Evolutionary conservation across 2,329 filamentous ascomycete genomes (phyloP).

Genomic region (Tolypocladium sp.): DNA sequence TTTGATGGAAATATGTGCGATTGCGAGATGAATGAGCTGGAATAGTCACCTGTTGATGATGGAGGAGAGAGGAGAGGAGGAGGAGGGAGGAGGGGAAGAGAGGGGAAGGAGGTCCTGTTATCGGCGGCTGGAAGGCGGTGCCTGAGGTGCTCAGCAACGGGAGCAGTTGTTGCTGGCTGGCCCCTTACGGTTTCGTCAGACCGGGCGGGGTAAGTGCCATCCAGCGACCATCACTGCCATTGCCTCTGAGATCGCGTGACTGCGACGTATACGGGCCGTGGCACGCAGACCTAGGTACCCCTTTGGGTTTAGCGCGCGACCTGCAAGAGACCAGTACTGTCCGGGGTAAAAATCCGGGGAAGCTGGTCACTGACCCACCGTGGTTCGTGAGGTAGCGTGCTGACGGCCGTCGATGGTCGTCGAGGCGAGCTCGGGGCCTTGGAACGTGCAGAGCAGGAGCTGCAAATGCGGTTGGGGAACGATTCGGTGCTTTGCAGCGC

Average conservation of each 20-base stretch:
- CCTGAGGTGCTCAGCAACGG: conserved; percentile 5
- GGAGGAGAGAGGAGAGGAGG: conserved; percentile 16
- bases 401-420: background rate
- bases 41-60: conserved; percentile 7
- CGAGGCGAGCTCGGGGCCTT: background rate
- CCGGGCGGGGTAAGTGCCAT: conserved; percentile 32
- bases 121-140: conserved; percentile 12
- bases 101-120: conserved; percentile 22
- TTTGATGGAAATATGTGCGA: conserved; percentile 12
- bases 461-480: background rate
- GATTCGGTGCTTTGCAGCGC: background rate
- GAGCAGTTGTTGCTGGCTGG: conserved; percentile 3
- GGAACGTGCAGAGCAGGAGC: background rate
- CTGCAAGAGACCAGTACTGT: conserved; percentile 9
- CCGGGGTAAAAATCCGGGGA: conserved; percentile 16
- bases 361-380: conserved; percentile 12
- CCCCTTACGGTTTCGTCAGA: conserved; percentile 28
- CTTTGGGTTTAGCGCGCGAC: conserved; percentile 1
- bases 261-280: background rate
- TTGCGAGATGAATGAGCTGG: conserved; percentile 8
- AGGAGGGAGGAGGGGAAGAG: conserved; percentile 12
- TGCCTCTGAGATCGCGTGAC: conserved; percentile 10
- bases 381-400: background rate
- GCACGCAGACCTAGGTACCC: background rate
- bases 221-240: conserved; percentile 4